Conservation (phyloP, 176 grass and related monocot genomes). For the Musa acuminata region DNA sequence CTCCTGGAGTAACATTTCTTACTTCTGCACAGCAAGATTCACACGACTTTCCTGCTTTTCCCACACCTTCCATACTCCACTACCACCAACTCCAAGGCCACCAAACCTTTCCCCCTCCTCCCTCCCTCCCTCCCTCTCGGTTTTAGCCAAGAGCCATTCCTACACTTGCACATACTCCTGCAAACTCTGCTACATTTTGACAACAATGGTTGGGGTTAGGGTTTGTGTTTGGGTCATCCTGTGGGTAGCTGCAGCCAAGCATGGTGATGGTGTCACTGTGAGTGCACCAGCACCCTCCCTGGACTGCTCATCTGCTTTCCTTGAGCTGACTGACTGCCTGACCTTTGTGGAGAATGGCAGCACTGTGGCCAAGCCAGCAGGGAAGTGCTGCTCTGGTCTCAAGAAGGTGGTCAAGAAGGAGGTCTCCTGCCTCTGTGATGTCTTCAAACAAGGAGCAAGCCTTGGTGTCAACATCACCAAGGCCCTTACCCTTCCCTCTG, state of each 20-base stretch:
- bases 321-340: conserved; percentile 60
- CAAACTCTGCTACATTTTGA: not conserved
- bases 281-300: conserved; percentile 31
- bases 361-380: conserved; percentile 48
- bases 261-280: not conserved
- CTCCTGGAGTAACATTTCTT: no score
- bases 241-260: not conserved
- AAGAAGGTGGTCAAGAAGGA: conserved; percentile 61
- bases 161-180: no score
- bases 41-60: not conserved
- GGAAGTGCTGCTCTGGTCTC: conserved; percentile 53
- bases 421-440: conserved; percentile 44
- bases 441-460: conserved; percentile 18
- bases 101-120: no score
- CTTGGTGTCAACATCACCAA: conserved; percentile 38
- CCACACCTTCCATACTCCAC: not conserved
- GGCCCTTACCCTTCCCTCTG: conserved; percentile 40
- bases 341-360: conserved; percentile 68
- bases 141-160: no score
- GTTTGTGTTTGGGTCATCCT: not conserved
- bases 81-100: not conserved
- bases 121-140: no score
- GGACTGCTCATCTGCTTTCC: conserved; percentile 49
- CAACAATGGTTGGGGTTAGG: not conserved
- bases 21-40: not conserved